These are phyloP conservation scores for Stentor roeselii DNA, from an alignment of 73 alveolate species.

Conservation along the genomic window DNA sequence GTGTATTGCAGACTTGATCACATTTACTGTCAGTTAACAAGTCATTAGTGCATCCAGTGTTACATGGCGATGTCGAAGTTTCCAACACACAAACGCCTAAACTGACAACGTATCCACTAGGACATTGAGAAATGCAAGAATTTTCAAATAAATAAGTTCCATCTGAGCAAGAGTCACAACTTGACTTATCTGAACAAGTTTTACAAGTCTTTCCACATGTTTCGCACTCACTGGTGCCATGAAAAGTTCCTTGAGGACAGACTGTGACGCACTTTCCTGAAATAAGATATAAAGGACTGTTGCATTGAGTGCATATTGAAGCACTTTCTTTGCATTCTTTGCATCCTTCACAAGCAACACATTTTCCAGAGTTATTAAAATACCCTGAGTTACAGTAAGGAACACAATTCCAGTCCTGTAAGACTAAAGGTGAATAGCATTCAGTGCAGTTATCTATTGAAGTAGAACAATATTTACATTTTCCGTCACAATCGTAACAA, in stretches of 20 bases:
- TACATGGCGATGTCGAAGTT: conserved; percentile 1
- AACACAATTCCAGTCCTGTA: not conserved
- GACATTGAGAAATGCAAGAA: not conserved
- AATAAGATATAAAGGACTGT: not conserved
- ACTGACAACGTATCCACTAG: not conserved
- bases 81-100: not conserved
- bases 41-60: conserved; percentile 3
- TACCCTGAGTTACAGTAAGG: not conserved
- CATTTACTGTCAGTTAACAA: not conserved
- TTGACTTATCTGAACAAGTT: not conserved
- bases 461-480: not conserved
- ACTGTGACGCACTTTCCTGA: not conserved
- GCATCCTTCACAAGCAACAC: not conserved
- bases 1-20: not conserved
- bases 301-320: not conserved
- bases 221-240: not conserved
- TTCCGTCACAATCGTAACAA: not conserved
- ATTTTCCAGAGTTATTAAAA: too few relatives aligned
- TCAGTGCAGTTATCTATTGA: not conserved
- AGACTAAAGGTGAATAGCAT: not conserved
- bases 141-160: not conserved
- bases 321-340: not conserved
- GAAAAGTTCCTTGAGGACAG: not conserved
- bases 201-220: not conserved
- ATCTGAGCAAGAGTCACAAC: not conserved